Base-by-base conservation (phyloP, 495 filamentous ascomycete genomes). In the Lasiosphaeria ovina region DNA sequence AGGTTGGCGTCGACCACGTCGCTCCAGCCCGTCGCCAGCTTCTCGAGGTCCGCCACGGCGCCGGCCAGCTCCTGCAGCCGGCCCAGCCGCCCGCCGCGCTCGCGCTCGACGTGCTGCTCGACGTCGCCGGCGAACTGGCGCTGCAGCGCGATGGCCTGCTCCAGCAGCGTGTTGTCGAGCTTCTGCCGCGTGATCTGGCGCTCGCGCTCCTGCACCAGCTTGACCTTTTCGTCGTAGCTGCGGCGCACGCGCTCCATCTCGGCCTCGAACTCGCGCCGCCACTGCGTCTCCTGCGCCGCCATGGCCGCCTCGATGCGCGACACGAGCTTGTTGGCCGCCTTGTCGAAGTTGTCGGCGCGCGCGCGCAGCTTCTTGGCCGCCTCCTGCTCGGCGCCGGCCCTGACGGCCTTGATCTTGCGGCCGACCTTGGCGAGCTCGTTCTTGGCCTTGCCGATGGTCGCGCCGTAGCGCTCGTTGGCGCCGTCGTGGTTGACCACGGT, bases 101-200 rank as follows among this genome's bases (percentile, higher is more conserved):
- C 94, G 52, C 85, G 75, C 78, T 98, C 94, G 40, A 98, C 93
- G 48, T 88, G 85, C 32, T 86, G 81, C 71, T 89, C 82, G 59
- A 98, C 86, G 59, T 92, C 84, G 53, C 82, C 75, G 17, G 91
- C 77, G 73, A 95, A 97, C 56, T 89, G 84, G 59, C 87, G 86
- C 75, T 96, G 92, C 65, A 98, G 83, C 58, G 87, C 83, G 51
- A 97, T 84, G 32, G 92, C 92, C 75, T 98, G 94, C 73, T 98
- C 89, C 6, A 97, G 83, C 14, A 98, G 87, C 66, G 87, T 82
- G 72, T 97, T 98, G 62, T 88, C 79, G 45, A 89, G 79, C 58
- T 86, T 87, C 73, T 93, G 86, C 68, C 96, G 91, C 62, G 85
- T 83, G 35, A 98, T 75, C 66, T 89, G 81, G 54, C 87, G 81